Percentiles rank a stretch among this genome's conserved stretches.
These are phyloP conservation scores for Melastoma malabathricum DNA, from an alignment of 345 rosid species.

Conservation along the genomic window DNA sequence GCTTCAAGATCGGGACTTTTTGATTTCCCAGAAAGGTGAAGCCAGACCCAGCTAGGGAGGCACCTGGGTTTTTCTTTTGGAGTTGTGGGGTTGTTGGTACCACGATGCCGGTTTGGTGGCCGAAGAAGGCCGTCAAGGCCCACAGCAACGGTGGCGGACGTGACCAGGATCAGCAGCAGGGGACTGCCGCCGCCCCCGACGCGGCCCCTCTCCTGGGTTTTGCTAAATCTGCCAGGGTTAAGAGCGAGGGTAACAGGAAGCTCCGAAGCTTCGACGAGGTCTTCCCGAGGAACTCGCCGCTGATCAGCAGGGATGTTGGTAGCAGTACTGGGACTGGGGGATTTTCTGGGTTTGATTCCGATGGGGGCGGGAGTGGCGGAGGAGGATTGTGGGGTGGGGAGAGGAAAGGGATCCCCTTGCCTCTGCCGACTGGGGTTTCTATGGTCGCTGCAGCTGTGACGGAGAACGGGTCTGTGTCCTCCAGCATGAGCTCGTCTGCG, in stretches of 20 bases:
- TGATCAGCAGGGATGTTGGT: constrained; percentile 26
- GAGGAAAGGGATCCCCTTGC: constrained; percentile 61
- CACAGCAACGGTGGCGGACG: constrained; percentile 4
- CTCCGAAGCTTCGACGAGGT: constrained; percentile 25
- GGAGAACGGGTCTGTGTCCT: constrained; percentile 59
- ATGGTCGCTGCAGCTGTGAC: constrained; percentile 17
- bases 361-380: constrained; percentile 17
- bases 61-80: too few relatives aligned
- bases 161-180: constrained; percentile 9
- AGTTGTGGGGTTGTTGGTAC: too few relatives aligned
- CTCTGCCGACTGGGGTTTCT: constrained; percentile 34
- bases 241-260: constrained; percentile 16
- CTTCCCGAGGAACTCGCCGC: constrained; percentile 31
- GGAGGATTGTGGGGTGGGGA: not conserved
- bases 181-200: constrained; percentile 13
- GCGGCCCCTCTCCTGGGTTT: constrained; percentile 8
- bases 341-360: constrained; percentile 67
- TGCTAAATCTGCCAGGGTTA: constrained; percentile 11
- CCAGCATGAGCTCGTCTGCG: constrained; percentile 76
- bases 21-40: too few relatives aligned
- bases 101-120: constrained; percentile 76
- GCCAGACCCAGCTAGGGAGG: too few relatives aligned
- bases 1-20: too few relatives aligned
- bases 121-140: constrained; percentile 40
- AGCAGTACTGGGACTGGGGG: constrained; percentile 20